A percentile compares a stretch with the other conserved stretches of the same genome.
These are phyloP conservation scores for Hammondia hammondi DNA, from an alignment of 169 alveolate species.

Conservation along the genomic window DNA sequence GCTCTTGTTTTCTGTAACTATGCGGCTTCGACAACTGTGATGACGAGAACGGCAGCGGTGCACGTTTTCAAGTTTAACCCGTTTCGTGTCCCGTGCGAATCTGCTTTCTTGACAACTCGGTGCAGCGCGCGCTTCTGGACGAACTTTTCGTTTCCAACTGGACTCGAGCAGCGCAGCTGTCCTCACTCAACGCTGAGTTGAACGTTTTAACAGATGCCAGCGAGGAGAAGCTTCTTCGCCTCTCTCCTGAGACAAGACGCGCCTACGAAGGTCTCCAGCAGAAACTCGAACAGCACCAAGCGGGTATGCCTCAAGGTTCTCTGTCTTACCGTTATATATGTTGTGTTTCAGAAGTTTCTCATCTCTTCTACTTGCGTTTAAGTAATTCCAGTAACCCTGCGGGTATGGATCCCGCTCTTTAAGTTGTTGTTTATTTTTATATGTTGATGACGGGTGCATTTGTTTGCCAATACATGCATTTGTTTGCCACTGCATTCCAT, in stretches of 20 bases:
- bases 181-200: neutral
- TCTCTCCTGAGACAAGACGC: neutral
- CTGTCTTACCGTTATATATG: neutral
- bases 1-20: neutral
- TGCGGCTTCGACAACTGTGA: neutral
- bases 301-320: neutral
- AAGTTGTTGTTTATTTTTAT: neutral
- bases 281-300: neutral
- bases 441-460: neutral
- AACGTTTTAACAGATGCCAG: neutral
- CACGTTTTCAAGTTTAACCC: neutral
- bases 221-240: neutral
- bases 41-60: neutral
- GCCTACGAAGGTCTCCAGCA: neutral
- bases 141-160: neutral
- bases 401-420: neutral
- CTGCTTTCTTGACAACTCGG: neutral
- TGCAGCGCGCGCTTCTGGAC: neutral
- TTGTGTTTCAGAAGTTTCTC: neutral
- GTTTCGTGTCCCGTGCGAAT: neutral
- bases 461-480: too few relatives aligned
- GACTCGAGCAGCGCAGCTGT: neutral
- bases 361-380: neutral
- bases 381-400: neutral
- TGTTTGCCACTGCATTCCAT: too few relatives aligned